These are phyloP conservation scores for Apiotrichum domesticum DNA, from an alignment of 1,284 basidiomycete species.

Conservation along the genomic window DNA sequence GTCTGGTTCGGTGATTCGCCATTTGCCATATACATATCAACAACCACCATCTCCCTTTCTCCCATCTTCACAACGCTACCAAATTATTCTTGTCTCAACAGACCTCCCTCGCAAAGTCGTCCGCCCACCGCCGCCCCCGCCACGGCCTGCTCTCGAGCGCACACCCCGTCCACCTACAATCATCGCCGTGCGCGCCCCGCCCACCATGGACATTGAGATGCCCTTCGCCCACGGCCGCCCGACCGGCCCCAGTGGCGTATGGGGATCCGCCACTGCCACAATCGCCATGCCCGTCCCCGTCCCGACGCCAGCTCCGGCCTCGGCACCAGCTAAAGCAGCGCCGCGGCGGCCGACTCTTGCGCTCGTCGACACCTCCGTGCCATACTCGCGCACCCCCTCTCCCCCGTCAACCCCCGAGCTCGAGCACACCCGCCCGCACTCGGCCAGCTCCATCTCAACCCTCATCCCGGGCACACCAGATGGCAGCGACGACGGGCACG, in stretches of 20 bases:
- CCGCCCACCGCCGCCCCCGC: not conserved
- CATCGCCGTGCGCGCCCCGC: not conserved
- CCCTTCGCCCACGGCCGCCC: not conserved
- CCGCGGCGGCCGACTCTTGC: no score
- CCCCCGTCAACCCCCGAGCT: not conserved
- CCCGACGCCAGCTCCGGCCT: not conserved
- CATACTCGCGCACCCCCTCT: no score
- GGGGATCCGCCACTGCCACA: not conserved
- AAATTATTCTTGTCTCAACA: not conserved
- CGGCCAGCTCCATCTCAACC: not conserved
- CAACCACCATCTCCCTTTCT: not conserved
- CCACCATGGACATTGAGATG: not conserved
- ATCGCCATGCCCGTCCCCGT: not conserved
- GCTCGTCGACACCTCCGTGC: no score
- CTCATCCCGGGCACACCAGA: not conserved
- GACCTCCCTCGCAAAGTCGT: not conserved
- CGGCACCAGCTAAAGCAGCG: not conserved
- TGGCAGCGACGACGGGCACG: constrained; percentile 1
- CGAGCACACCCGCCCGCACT: not conserved
- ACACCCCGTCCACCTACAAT: not conserved
- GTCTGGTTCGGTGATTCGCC: not conserved
- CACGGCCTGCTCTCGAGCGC: not conserved
- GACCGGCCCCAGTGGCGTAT: not conserved
- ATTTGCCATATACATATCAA: not conserved
- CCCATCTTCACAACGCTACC: not conserved